A percentile compares a stretch with the other conserved stretches of the same genome.
Conservation (phyloP, 169 alveolate species). For the Hepatocystis sp. region DNA sequence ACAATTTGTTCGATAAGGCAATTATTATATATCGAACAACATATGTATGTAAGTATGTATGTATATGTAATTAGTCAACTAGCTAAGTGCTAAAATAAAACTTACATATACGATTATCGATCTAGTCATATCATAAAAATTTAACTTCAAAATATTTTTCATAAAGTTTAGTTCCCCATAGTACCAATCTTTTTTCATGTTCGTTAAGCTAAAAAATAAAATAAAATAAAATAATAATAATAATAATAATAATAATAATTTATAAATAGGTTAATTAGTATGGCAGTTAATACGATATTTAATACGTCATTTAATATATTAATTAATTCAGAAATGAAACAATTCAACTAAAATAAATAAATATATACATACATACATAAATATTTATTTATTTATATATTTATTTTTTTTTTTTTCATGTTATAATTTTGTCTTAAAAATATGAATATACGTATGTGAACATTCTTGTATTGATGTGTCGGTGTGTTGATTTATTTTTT, state of each 20-base stretch:
- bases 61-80: too few species aligned
- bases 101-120: slow-evolving; percentile 60
- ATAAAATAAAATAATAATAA: slow-evolving; percentile 8
- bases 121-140: slow-evolving; percentile 66
- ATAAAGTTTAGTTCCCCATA: slow-evolving; percentile 61
- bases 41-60: background rate
- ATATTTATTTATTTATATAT: too few species aligned
- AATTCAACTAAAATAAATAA: too few species aligned
- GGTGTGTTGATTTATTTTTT: background rate
- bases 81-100: background rate
- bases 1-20: background rate
- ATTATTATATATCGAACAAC: background rate
- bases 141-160: slow-evolving; percentile 49
- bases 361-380: background rate
- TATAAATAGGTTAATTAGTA: background rate
- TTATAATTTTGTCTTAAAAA: too few species aligned
- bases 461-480: too few species aligned
- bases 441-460: too few species aligned
- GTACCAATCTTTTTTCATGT: slow-evolving; percentile 69
- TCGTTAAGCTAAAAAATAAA: slow-evolving; percentile 25
- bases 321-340: background rate
- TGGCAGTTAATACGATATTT: too few species aligned
- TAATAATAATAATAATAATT: background rate
- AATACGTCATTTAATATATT: too few species aligned
- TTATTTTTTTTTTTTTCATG: too few species aligned